Evolutionary conservation across 345 rosid genomes (phyloP).

Genomic region (Gossypium ekmanianum): DNA sequence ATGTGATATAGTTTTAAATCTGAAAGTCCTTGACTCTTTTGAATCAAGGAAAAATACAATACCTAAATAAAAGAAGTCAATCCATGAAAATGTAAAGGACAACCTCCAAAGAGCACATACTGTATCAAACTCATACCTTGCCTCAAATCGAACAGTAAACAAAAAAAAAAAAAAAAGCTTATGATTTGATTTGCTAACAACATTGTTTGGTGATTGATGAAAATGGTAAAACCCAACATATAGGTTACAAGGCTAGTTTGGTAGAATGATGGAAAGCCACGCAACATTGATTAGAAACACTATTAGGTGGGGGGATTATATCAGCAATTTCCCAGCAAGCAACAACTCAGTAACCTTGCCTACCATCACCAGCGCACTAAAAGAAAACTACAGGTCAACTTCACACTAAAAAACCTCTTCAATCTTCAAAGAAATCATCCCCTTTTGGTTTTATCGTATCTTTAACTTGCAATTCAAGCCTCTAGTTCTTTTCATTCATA

Average conservation of each 20-base stretch:
- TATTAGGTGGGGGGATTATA: not conserved
- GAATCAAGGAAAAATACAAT: too few relatives aligned
- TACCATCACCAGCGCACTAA: constrained; percentile 1
- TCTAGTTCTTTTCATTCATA: not conserved
- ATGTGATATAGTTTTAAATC: not conserved
- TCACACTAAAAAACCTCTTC: not conserved
- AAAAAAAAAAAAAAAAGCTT: not conserved
- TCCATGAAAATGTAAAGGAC: not conserved
- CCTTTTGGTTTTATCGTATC: not conserved
- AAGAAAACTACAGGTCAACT: not conserved
- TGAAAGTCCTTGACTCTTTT: not conserved
- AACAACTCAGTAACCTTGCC: constrained; percentile 12
- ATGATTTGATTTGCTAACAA: constrained; percentile 1
- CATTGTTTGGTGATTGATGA: not conserved
- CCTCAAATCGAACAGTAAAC: not conserved
- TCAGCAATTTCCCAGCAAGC: constrained; percentile 18
- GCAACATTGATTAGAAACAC: not conserved
- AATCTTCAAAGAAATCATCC: not conserved
- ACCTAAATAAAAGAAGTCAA: not conserved
- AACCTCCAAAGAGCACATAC: not conserved
- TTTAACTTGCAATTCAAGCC: not conserved
- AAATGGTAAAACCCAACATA: not conserved
- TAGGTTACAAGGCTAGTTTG: not conserved
- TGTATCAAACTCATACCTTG: not conserved
- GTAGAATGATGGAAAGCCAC: not conserved